These are phyloP conservation scores for Hypoxylon cercidicola DNA, from an alignment of 495 filamentous ascomycete genomes.

Conservation along the genomic window DNA sequence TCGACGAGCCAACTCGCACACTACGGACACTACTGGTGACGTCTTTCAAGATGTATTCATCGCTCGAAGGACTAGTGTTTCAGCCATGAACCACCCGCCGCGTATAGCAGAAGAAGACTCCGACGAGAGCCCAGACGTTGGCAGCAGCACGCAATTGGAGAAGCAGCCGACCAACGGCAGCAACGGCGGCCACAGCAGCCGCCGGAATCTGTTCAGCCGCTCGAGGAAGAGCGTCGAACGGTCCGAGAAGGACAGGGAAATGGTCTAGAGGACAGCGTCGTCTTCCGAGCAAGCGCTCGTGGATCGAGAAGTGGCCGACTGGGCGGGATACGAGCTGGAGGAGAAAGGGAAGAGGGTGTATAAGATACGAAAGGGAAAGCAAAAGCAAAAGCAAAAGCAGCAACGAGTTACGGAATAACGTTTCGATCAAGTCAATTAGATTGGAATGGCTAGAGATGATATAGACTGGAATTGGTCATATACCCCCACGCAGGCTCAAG, in stretches of 20 bases:
- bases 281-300: background rate
- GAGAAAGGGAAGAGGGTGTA: too few species aligned
- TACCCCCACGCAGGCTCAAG: constrained; percentile 18
- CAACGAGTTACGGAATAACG: too few species aligned
- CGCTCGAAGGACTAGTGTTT: constrained; percentile 34
- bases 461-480: constrained; percentile 29
- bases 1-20: constrained; percentile 42
- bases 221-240: constrained; percentile 23
- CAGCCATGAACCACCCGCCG: constrained; percentile 33
- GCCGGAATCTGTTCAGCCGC: constrained; percentile 25
- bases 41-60: constrained; percentile 47
- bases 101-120: constrained; percentile 39
- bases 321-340: too few species aligned
- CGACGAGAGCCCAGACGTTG: constrained; percentile 14
- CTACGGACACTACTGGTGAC: constrained; percentile 32
- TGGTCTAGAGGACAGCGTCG: constrained; percentile 25
- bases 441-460: too few species aligned
- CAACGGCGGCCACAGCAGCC: constrained; percentile 23
- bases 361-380: too few species aligned
- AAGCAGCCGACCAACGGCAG: constrained; percentile 27
- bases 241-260: constrained; percentile 38
- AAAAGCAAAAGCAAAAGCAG: too few species aligned
- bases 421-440: too few species aligned
- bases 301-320: too few species aligned
- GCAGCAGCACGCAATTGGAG: constrained; percentile 30